Conservation (phyloP, 331 rosid species). For the Acacia concinna region DNA sequence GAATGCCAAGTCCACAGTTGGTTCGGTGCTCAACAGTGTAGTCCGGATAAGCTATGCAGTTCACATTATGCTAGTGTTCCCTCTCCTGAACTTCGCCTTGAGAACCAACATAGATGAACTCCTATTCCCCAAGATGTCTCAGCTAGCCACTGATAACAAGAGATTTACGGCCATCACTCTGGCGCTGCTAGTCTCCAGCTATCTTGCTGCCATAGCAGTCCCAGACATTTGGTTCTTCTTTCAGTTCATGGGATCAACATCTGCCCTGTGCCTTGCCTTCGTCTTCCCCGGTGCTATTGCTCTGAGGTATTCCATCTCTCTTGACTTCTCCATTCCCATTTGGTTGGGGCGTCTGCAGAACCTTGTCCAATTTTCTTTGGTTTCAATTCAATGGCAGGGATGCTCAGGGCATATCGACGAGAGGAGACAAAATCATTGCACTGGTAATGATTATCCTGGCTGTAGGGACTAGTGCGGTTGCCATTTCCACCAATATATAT, state of each 20-base stretch:
- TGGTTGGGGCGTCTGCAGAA: neutral
- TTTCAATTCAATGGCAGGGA: slow-evolving; percentile 51
- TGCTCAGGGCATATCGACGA: slow-evolving; percentile 66
- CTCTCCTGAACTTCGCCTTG: slow-evolving; percentile 76
- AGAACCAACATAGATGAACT: slow-evolving; percentile 83
- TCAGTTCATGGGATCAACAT: slow-evolving; percentile 86
- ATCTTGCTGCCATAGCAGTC: slow-evolving; percentile 77
- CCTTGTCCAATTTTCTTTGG: slow-evolving; percentile 6
- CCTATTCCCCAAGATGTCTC: slow-evolving; percentile 58
- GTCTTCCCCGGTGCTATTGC: slow-evolving; percentile 83
- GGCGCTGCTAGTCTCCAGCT: slow-evolving; percentile 56
- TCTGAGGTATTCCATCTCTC: slow-evolving; percentile 53
- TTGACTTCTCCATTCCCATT: neutral
- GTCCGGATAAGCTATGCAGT: slow-evolving; percentile 87
- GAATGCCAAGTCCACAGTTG: slow-evolving; percentile 52
- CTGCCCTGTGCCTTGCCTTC: slow-evolving; percentile 83
- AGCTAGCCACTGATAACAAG: slow-evolving; percentile 54
- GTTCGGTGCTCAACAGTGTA: slow-evolving; percentile 61
- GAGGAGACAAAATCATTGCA: slow-evolving; percentile 65
- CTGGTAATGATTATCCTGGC: slow-evolving; percentile 67
- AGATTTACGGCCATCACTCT: slow-evolving; percentile 70
- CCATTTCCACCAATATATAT: slow-evolving; percentile 71
- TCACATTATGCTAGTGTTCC: slow-evolving; percentile 87
- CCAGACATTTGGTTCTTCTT: slow-evolving; percentile 91
- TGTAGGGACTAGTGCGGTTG: slow-evolving; percentile 60